Base-by-base conservation (phyloP, 768 basidiomycete genomes). In the Kwoniella dendrophila region DNA sequence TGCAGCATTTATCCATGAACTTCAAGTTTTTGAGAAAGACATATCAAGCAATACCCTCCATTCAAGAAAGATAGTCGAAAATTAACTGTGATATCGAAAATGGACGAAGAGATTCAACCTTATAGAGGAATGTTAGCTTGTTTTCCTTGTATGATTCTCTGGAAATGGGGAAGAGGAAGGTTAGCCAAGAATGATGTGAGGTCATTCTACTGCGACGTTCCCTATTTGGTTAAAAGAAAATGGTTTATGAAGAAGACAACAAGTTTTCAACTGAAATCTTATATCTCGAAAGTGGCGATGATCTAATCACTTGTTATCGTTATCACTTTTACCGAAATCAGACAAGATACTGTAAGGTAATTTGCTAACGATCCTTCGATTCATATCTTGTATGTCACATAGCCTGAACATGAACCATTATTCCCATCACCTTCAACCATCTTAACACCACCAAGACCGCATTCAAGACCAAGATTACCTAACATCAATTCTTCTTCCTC, bases 351-450 rank as follows among this genome's bases (percentile, higher is more conserved):
- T 7, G n/a, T 50, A 29, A 32, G 3, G 33, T 26, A 18, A 18
- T 8, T 7, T 8, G 11, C 24, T 27, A 27, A 20, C 14, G 18
- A 49, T 27, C 24, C 5, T 3, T 27, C 0, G 7, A 52, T 33
- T 52, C 30, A 32, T 52, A 20, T n/a, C 36, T 34, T 40, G 18
- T 29, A 32, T 45, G 33, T 20, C 30, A 16, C 22, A 29, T 41
- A 57, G 62, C 27, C 45, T 50, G 62, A 63, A 52, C 56, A 41
- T 7, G 41, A 47, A 54, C 51, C 50, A 18, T 57, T 59, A 24
- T 64, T 54, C 44, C 56, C 63, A 4, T 51, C 63, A n/a, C 63
- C 63, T 1, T 11, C n/a, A 8, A 58, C 56, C 22, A 49, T 64
- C 57, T 34, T 64, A 7, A 64, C 63, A 18, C 56, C 63, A 6